These are phyloP conservation scores for Auricularia auricula-judae DNA, from an alignment of 768 basidiomycete species.

Conservation along the genomic window DNA sequence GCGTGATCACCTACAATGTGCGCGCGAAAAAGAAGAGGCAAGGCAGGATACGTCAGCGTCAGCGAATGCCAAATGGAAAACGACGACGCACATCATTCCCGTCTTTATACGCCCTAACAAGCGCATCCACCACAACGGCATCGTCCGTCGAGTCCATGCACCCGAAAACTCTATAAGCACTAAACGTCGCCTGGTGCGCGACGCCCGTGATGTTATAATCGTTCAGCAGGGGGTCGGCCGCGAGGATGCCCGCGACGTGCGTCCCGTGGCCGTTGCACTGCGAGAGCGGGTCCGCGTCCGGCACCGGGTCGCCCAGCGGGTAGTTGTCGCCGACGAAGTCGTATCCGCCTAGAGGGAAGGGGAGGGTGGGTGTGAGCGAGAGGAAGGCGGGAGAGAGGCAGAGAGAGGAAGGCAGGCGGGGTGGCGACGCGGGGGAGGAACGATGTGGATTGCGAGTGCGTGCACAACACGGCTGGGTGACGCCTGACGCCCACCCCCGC, in stretches of 20 bases:
- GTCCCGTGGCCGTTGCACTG: conserved; percentile 5
- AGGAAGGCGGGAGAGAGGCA: too few species aligned
- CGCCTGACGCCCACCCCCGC: too few species aligned
- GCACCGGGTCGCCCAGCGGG: conserved; percentile 9
- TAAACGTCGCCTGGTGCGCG: conserved; percentile 23
- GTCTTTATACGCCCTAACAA: conserved; percentile 11
- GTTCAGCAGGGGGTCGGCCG: conserved; percentile 17
- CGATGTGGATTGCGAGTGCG: background rate
- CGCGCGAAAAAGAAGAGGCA: too few species aligned
- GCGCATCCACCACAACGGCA: conserved; percentile 4
- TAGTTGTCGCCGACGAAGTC: conserved; percentile 8
- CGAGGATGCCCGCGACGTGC: conserved; percentile 16
- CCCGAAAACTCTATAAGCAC: conserved; percentile 12
- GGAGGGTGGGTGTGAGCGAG: too few species aligned
- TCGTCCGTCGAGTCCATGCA: conserved; percentile 15
- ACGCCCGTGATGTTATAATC: conserved; percentile 25
- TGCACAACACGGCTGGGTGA: too few species aligned
- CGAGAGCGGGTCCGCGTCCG: conserved; percentile 7
- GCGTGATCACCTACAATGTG: conserved; percentile 17
- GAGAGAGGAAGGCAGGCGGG: too few species aligned
- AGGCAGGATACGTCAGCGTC: too few species aligned
- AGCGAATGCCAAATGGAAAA: too few species aligned
- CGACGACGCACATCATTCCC: conserved; percentile 14
- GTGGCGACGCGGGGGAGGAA: too few species aligned
- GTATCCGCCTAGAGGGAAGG: conserved; percentile 1